These are phyloP conservation scores for Lecanoromycetidae sp. DNA, from an alignment of 2,329 filamentous ascomycete genomes.

Conservation along the genomic window DNA sequence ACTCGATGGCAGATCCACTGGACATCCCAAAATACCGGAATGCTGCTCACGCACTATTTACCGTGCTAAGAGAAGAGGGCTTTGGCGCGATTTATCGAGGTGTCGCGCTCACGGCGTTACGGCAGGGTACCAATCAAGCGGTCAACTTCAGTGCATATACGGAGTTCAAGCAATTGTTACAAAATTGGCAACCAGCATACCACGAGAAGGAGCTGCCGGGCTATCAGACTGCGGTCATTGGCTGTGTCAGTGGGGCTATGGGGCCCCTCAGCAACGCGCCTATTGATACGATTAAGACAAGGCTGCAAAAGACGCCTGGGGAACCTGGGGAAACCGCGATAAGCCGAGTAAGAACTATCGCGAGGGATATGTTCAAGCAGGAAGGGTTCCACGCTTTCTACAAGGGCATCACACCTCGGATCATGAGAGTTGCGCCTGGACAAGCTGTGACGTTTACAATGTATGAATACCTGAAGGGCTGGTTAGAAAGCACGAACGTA, in stretches of 20 bases:
- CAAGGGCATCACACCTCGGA: conserved; percentile 94
- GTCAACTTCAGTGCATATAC: conserved; percentile 98
- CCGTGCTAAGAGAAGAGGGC: conserved; percentile 85
- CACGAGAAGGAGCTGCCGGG: conserved; percentile 56
- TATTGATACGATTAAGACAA: conserved; percentile 98
- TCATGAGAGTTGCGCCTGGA: conserved; percentile 94
- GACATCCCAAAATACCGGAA: conserved; percentile 96
- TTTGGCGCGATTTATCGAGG: conserved; percentile 79
- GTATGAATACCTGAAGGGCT: conserved; percentile 64
- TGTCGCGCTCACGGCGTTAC: conserved; percentile 80
- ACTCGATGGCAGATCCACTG: conserved; percentile 92
- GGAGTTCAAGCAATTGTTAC: conserved; percentile 73
- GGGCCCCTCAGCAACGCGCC: conserved; percentile 92
- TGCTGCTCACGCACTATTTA: conserved; percentile 71
- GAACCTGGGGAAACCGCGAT: conserved; percentile 70
- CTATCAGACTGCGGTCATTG: conserved; percentile 85
- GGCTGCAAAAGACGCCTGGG: conserved; percentile 80
- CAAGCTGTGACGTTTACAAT: conserved; percentile 70
- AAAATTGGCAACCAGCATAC: conserved; percentile 59
- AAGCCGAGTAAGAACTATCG: conserved; percentile 64
- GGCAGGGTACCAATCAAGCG: conserved; percentile 94
- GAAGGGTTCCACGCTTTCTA: conserved; percentile 94
- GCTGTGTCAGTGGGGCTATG: conserved; percentile 84
- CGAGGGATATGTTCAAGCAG: conserved; percentile 78
- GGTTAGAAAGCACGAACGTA: conserved; percentile 54